Percentiles rank a stretch among this genome's conserved stretches.
Evolutionary conservation across 345 rosid species (phyloP).

Genomic region (Gossypium turneri): DNA sequence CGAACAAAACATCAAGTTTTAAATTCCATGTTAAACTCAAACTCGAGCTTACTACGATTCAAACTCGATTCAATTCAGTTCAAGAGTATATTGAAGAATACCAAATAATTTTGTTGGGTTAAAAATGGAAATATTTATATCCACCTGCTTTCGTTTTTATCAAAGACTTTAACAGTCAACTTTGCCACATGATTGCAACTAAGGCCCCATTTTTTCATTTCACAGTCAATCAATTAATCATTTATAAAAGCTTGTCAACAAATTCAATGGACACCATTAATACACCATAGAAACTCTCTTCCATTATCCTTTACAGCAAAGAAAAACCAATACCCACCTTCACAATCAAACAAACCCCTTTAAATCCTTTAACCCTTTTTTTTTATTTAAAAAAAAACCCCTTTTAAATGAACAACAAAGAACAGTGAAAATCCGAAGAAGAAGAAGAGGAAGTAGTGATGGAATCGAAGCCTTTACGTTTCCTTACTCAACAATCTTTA

Average conservation of each 20-base stretch:
- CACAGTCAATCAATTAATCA: neutral
- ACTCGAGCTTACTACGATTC: no score
- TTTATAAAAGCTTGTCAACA: neutral
- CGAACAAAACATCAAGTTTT: no score
- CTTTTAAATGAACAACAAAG: neutral
- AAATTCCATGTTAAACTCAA: no score
- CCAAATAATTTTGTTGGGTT: neutral
- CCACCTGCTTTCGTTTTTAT: neutral
- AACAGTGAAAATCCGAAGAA: slow-evolving; percentile 11
- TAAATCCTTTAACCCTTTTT: no score
- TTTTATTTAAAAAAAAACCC: neutral
- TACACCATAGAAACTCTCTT: neutral
- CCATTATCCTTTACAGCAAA: neutral
- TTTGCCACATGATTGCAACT: neutral
- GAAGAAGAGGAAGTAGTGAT: slow-evolving; percentile 18
- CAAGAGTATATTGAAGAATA: neutral
- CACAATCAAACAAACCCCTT: neutral
- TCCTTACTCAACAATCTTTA: slow-evolving; percentile 73
- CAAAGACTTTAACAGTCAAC: neutral
- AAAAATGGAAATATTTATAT: neutral
- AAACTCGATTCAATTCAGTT: no score
- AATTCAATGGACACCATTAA: slow-evolving; percentile 3
- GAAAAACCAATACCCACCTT: neutral
- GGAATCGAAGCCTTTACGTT: slow-evolving; percentile 71
- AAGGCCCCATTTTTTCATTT: neutral